Base-by-base conservation (phyloP, 2,329 filamentous ascomycete species). In the Juglanconis oblonga region DNA sequence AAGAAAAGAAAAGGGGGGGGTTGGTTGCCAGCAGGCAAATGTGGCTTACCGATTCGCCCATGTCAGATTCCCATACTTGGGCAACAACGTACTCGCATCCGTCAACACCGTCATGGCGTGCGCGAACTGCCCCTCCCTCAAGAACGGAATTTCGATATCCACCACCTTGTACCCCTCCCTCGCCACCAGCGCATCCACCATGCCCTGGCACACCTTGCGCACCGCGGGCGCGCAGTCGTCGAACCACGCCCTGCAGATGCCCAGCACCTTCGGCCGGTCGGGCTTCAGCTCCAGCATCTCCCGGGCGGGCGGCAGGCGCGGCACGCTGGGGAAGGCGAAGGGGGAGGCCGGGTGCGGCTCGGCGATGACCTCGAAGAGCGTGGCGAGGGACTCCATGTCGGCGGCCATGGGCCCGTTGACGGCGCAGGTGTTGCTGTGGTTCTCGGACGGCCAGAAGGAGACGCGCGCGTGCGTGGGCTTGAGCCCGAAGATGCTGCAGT, bases 21-120 rank as follows among this genome's bases (percentile, higher is more conserved):
- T 7, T 13, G 2, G 11, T 11, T 32, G 14, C 5, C 11, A 6
- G 44, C 14, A 14, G 31, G 31, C 2, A 32, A 32, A 33, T 24
- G 24, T 42, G 45, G 17, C 61, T 52, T 52, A 63, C 61, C 61
- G 61, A 29, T 63, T 63, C 0, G 86, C 78, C 0, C 84, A 74
- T 0, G 86, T 84, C 44, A 88, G 76, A 31, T 79, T 77, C 5
- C 72, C 67, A 0, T 79, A 74, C 13, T 85, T 71, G 3, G 77
- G 61, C 72, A 83, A 66, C 14, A 81, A 65, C 0, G 78, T 76
- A 1, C 79, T 73, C 1, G 73, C 79, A 47, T 93, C 89, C 7
- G 82, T 81, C 56, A 93, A 82, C 63, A 92, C 89, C 0, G 89
- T 91, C 63, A 93, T 73, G 29, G 87, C 87, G 71, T 93, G 90